Base-by-base conservation (phyloP, 805 yeast genomes). In the Metschnikowia colocasiae region DNA sequence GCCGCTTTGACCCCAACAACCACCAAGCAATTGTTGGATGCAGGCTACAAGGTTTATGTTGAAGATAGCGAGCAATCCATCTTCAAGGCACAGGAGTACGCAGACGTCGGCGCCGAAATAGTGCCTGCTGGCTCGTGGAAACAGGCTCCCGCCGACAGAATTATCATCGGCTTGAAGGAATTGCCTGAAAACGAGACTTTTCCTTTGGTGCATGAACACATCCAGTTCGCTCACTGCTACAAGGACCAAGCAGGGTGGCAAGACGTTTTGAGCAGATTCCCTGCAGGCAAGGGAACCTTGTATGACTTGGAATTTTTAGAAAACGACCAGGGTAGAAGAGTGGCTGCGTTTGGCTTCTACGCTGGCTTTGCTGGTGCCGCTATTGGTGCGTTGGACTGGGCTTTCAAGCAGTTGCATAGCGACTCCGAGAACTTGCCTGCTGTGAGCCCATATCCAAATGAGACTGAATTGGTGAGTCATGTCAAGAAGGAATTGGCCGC, bases 361-460 rank as follows among this genome's bases (percentile, higher is more conserved):
- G 99, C 99, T 38, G 99, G 99, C n/a, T 94, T 94, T 66, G 99
- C 98, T 6, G 99, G 99, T 61, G 99, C 99, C 30, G 99, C 99
- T 29, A 71, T 94, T 47, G 99, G 99, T 60, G 76, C 92, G 43
- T 81, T 81, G 66, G 96, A 90, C 68, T 94, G 98, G 97, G 86
- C 95, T 43, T 85, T 86, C 73, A 92, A 92, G 69, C 92, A 87
- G 67, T 69, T 82, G 32, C 84, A 87, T 65, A 50, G 77, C 7
- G 88, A 82, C 60, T 61, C 72, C 46, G 80, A 82, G 64, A 82
- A 88, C 54, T 75, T 94, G 57, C 87, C 87, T 33, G 88, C 89
- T 45, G 87, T 91, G 36, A 62, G 81, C 27, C 95, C 97, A 37
- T 92, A 83, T 69, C 83, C 86, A 43, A 86, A 84, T 63, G 98